Percentiles rank a stretch among this genome's conserved stretches.
phyloP scores from a whole-genome alignment of 192 early-diverging fungal genomes.

The Coemansia sp. region DNA sequence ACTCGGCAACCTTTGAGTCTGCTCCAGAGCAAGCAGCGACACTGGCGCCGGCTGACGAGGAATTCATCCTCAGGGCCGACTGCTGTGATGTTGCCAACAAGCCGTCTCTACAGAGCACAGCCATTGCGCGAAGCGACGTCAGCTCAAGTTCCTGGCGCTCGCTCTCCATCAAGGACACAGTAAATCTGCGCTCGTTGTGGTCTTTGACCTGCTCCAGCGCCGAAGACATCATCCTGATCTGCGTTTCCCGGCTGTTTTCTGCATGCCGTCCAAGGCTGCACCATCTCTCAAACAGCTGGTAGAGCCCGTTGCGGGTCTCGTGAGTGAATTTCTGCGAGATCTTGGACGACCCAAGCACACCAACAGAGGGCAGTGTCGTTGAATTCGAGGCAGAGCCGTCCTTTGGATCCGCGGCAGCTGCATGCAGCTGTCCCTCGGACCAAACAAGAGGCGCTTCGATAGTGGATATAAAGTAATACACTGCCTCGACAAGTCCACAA shows the following conservation, averaged over 20 bases:
- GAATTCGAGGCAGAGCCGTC: too few relatives aligned
- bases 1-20: slow-evolving; percentile 10
- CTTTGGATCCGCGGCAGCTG: too few relatives aligned
- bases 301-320: slow-evolving; percentile 71
- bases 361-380: too few relatives aligned
- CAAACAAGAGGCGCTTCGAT: slow-evolving; percentile 11
- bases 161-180: slow-evolving; percentile 66
- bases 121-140: slow-evolving; percentile 85
- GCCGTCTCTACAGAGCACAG: slow-evolving; percentile 61
- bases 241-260: slow-evolving; percentile 54
- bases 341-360: slow-evolving; percentile 4
- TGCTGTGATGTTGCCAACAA: background rate
- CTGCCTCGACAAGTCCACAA: slow-evolving; percentile 80
- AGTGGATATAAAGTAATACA: slow-evolving; percentile 69
- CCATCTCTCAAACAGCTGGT: slow-evolving; percentile 89
- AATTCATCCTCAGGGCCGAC: background rate
- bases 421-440: background rate
- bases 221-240: slow-evolving; percentile 62
- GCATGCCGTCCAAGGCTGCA: slow-evolving; percentile 75
- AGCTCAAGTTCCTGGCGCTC: slow-evolving; percentile 74
- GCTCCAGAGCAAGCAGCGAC: background rate
- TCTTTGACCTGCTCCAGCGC: slow-evolving; percentile 74
- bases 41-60: too few relatives aligned
- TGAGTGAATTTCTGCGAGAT: slow-evolving; percentile 62
- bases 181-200: slow-evolving; percentile 57